Conservation (phyloP, 148 eudicot genomes). For the Salicornia ramosissima region DNA sequence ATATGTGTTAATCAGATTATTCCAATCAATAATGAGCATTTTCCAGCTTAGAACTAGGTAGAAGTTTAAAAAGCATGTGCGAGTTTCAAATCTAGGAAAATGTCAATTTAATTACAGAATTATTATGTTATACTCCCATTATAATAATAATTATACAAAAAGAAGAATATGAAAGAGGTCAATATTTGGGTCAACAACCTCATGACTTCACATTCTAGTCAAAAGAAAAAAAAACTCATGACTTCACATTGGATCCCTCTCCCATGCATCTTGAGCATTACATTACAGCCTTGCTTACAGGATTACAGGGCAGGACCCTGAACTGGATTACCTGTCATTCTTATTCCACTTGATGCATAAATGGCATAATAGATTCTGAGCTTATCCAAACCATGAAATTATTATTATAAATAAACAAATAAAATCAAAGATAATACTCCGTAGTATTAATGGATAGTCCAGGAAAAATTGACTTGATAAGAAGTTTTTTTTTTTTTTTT, state of each 20-base stretch:
- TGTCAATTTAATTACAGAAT: background rate
- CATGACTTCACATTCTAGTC: too few relatives aligned
- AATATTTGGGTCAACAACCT: background rate
- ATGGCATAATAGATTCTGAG: too few relatives aligned
- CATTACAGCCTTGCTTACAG: background rate
- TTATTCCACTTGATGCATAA: background rate
- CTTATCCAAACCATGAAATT: too few relatives aligned
- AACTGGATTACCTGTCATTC: background rate
- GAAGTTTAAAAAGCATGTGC: constrained; percentile 2
- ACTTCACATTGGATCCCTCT: constrained; percentile 11
- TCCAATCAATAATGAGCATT: background rate
- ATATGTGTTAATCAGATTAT: too few relatives aligned
- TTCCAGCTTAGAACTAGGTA: background rate
- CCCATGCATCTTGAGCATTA: background rate
- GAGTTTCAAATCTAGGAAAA: background rate
- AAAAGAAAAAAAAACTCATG: too few relatives aligned
- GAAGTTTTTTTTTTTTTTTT: too few relatives aligned
- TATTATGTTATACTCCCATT: too few relatives aligned
- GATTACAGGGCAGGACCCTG: background rate
- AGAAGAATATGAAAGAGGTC: too few relatives aligned
- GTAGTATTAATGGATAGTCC: background rate
- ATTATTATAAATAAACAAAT: too few relatives aligned
- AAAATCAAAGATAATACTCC: too few relatives aligned
- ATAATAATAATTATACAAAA: too few relatives aligned
- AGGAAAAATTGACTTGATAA: too few relatives aligned